Evolutionary conservation across 179 eudicot species (phyloP).

Genomic region (Amaranthus tricolor): DNA sequence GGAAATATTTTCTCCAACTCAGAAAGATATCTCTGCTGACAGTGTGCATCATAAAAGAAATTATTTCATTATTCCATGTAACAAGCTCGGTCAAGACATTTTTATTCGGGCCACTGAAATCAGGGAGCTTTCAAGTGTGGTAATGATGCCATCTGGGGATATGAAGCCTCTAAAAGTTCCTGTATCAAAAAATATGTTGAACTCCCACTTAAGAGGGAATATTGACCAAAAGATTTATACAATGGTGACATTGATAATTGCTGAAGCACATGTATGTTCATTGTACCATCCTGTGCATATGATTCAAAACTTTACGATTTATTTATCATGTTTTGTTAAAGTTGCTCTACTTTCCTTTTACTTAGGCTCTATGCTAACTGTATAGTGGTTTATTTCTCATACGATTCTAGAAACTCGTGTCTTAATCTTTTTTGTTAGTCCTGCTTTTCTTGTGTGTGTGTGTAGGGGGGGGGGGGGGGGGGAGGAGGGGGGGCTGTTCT

Average conservation of each 20-base stretch:
- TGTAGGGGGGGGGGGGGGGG: background rate
- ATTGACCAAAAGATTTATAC: slow-evolving; percentile 45
- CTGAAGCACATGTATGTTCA: slow-evolving; percentile 78
- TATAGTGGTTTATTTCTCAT: background rate
- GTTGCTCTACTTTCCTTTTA: background rate
- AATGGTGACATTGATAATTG: slow-evolving; percentile 75
- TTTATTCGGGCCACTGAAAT: slow-evolving; percentile 70
- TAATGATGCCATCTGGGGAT: slow-evolving; percentile 89
- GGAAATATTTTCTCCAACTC: slow-evolving; percentile 63
- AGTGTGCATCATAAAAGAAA: slow-evolving; percentile 67
- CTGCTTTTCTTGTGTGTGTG: background rate
- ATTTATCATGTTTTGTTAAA: background rate
- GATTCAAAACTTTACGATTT: background rate
- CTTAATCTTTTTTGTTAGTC: background rate
- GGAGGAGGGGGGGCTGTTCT: too few species aligned
- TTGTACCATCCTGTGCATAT: slow-evolving; percentile 5
- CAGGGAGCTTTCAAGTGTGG: slow-evolving; percentile 64
- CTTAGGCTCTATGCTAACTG: background rate
- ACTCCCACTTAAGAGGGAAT: slow-evolving; percentile 74
- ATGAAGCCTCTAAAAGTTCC: slow-evolving; percentile 80
- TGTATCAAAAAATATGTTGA: slow-evolving; percentile 78
- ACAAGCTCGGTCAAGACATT: slow-evolving; percentile 91
- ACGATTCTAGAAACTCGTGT: background rate
- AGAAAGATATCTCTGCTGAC: slow-evolving; percentile 43
- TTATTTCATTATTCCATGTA: slow-evolving; percentile 79